phyloP scores from a whole-genome alignment of 768 basidiomycete species.

The Termitomyces sp. region DNA sequence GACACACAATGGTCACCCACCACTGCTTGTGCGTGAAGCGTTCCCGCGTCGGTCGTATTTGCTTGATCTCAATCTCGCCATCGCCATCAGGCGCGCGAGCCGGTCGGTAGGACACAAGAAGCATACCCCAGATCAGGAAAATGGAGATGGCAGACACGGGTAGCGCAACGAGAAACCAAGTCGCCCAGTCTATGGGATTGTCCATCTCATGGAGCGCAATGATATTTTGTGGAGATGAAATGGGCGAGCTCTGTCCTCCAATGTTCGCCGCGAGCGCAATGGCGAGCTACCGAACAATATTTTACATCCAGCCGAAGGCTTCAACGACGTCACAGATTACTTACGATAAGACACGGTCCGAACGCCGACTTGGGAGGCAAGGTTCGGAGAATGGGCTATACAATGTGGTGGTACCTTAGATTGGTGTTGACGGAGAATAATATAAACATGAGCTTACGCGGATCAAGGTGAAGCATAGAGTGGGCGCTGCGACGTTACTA shows the following conservation, averaged over 20 bases:
- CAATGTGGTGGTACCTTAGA: slow-evolving; percentile 5
- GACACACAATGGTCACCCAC: slow-evolving; percentile 81
- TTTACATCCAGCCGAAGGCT: not conserved
- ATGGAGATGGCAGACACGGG: slow-evolving; percentile 88
- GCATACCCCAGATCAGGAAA: slow-evolving; percentile 85
- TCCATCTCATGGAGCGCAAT: slow-evolving; percentile 90
- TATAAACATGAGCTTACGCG: slow-evolving; percentile 49
- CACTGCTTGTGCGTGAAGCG: slow-evolving; percentile 80
- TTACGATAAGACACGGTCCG: slow-evolving; percentile 86
- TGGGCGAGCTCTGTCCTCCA: slow-evolving; percentile 95
- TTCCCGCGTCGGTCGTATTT: slow-evolving; percentile 81
- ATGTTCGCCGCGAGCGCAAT: slow-evolving; percentile 99
- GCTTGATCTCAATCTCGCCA: slow-evolving; percentile 76
- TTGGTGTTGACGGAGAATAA: not conserved
- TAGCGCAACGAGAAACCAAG: slow-evolving; percentile 92
- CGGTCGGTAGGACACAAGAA: slow-evolving; percentile 79
- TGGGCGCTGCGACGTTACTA: slow-evolving; percentile 96
- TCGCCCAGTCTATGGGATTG: slow-evolving; percentile 77
- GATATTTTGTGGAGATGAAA: slow-evolving; percentile 96
- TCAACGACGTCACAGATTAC: slow-evolving; percentile 21
- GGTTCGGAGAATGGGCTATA: slow-evolving; percentile 87
- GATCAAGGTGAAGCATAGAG: slow-evolving; percentile 93
- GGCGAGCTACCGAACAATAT: slow-evolving; percentile 54
- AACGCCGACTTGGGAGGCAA: slow-evolving; percentile 84
- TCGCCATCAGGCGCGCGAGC: slow-evolving; percentile 67